Base-by-base conservation (phyloP, 2,329 filamentous ascomycete species). In the Colletotrichum orbiculare region DNA sequence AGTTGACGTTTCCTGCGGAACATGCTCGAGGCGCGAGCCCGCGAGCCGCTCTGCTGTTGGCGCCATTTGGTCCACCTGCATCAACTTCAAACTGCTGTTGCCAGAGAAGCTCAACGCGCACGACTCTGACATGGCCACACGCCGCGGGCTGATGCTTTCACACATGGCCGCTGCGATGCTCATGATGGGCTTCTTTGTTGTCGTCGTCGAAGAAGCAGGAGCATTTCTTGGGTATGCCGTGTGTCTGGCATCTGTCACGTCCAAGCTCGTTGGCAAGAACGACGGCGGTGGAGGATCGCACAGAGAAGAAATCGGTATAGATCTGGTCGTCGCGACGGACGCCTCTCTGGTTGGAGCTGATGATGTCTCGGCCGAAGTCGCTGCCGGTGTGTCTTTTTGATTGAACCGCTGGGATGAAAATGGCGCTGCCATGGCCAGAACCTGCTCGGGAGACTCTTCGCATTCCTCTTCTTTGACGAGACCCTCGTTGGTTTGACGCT, bases 391-490 rank as follows among this genome's bases (percentile, higher is more conserved):
- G 34, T 15, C 41, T 34, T 13, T 42, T 13, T 39, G 42, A 45
- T 3, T 34, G 34, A 49, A 15, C 41, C 46, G 25, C 37, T 49
- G 53, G 6, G 38, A 15, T 17, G 66, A 55, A 17, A 60, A 67
- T 2, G 58, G 65, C 2, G 66, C 54, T 10, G 67, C 67, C 13
- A 69, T 60, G 3, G 68, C 60, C 37, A 72, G 49, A 6, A 63
- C 66, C 8, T 61, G 60, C 7, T 63, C 64, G 10, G 60, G 49
- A 1, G 64, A 17, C 1, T 68, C 69, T 10, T 74, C 74, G 6
- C 68, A 68, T 5, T 78, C 75, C 63, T 79, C 78, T 25, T 72
- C 71, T 60, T 77, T 79, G 12, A 78, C 55, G 10, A 71, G 50
- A 9, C 71, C 67, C 38, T 72, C 53, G 52, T 77, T 75, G 12